phyloP scores from a whole-genome alignment of 306 rosid genomes.

The Urtica urens region DNA sequence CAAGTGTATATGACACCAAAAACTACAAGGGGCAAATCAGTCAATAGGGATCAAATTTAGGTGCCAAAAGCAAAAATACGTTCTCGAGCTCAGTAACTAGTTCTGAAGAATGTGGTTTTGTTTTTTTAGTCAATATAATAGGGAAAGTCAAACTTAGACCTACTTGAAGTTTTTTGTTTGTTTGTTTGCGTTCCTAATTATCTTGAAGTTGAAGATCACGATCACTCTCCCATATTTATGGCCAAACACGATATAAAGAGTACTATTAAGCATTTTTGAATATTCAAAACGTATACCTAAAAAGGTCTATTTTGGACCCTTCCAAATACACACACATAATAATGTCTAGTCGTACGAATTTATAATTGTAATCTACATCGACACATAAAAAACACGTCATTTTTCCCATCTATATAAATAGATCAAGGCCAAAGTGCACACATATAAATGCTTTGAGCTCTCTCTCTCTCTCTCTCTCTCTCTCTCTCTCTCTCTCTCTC shows the following conservation, averaged over 20 bases:
- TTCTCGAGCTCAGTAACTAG: conserved; percentile 16
- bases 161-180: conserved; percentile 2
- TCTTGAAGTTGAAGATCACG: conserved; percentile 31
- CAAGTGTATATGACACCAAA: not conserved
- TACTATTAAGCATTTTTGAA: not conserved
- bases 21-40: conserved; percentile 1
- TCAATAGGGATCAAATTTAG: not conserved
- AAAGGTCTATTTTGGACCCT: conserved; percentile 33
- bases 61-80: conserved; percentile 12
- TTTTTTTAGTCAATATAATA: not conserved
- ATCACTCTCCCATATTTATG: conserved; percentile 28
- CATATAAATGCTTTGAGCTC: too few relatives aligned
- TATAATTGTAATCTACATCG: too few relatives aligned
- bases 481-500: too few relatives aligned
- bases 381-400: too few relatives aligned
- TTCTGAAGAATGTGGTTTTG: not conserved
- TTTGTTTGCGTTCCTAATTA: conserved; percentile 21
- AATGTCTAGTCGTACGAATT: too few relatives aligned
- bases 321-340: not conserved
- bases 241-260: not conserved
- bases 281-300: conserved; percentile 6
- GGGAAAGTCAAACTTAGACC: conserved; percentile 32
- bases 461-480: too few relatives aligned
- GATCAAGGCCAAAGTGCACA: too few relatives aligned
- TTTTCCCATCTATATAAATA: too few relatives aligned